Percentiles rank a stretch among this genome's conserved stretches.
Conservation (phyloP, 2,329 filamentous ascomycete genomes). For the Cladophialophora carrionii region DNA sequence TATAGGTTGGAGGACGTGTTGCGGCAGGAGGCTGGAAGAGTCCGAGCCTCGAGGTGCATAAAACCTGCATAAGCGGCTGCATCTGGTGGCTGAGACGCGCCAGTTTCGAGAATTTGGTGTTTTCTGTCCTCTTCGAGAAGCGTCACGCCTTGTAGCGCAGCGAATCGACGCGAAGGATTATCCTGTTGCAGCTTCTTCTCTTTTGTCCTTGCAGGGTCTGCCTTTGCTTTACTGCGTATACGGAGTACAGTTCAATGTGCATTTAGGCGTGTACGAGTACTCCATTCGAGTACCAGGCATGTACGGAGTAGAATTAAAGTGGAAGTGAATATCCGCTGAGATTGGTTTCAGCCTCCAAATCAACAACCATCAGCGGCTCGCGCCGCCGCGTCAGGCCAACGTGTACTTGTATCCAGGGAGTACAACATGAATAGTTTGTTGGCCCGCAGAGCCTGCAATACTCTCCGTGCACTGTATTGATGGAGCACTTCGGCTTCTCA, state of each 20-base stretch:
- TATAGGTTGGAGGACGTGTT: constrained; percentile 26
- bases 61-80: constrained; percentile 22
- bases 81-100: constrained; percentile 29
- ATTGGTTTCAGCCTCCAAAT: not conserved
- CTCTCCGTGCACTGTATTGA: not conserved
- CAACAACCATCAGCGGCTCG: not conserved
- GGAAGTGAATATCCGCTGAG: not conserved
- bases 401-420: too few species aligned
- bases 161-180: constrained; percentile 9
- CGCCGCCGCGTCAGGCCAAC: constrained; percentile 5
- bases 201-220: not conserved
- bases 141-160: not conserved
- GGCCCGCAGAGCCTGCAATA: not conserved
- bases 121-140: constrained; percentile 12
- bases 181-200: not conserved
- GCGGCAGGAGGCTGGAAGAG: constrained; percentile 16
- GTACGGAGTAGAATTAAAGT: too few species aligned
- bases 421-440: not conserved
- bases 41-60: constrained; percentile 26
- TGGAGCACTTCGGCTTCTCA: not conserved
- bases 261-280: too few species aligned
- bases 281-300: not conserved
- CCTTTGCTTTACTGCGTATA: too few species aligned
- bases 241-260: too few species aligned
- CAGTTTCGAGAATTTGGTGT: constrained; percentile 9